Base-by-base conservation (phyloP, 2,329 filamentous ascomycete genomes). In the Ophiostoma pallidulum region DNA sequence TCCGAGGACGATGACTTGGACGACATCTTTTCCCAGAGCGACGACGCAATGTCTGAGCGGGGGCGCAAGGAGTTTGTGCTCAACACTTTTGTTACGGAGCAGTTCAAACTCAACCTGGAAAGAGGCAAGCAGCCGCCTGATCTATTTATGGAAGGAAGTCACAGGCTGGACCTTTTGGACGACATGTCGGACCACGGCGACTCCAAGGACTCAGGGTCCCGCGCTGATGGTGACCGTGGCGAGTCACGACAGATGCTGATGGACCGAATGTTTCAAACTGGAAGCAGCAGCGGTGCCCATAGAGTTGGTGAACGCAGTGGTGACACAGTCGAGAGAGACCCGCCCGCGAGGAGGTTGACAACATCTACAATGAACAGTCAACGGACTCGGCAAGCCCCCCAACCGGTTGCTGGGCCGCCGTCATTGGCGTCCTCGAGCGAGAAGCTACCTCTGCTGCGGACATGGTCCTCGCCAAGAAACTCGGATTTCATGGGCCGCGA, bases 401-500 rank as follows among this genome's bases (percentile, higher is more conserved):
- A 43, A 14, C 8, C 4, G 14, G 20, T 6, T 0, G 37, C 28
- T 5, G 28, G 42, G 13, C 47, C 50, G 6, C 44, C 44, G 6
- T 53, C 51, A 2, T 41, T 38, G 24, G 36, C 48, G 2, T 51
- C 46, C 5, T 51, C 48, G 2, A 32, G 33, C 3, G 51, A 53
- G 22, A 49, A 45, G 37, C 29, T 53, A 40, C 51, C 51, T 3
- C 33, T 51, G 10, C 24, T 53, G 40, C 46, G 51, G n/a, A 53
- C 51, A 1, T 49, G 41, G 26, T 42, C 49, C 1, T 49, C 39
- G 4, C 51, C 51, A 3, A 49, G 49, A 8, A 51, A 45, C 33
- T 16, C 43, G 2, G 51, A 53, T n/a, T 53, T 54, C 14, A 49
- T 53, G 46, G 51, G 48, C 40, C 48, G 52, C 26, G 52, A 54